Evolutionary conservation across 2,329 filamentous ascomycete genomes (phyloP).

Genomic region (Scleromitrula shiraiana): DNA sequence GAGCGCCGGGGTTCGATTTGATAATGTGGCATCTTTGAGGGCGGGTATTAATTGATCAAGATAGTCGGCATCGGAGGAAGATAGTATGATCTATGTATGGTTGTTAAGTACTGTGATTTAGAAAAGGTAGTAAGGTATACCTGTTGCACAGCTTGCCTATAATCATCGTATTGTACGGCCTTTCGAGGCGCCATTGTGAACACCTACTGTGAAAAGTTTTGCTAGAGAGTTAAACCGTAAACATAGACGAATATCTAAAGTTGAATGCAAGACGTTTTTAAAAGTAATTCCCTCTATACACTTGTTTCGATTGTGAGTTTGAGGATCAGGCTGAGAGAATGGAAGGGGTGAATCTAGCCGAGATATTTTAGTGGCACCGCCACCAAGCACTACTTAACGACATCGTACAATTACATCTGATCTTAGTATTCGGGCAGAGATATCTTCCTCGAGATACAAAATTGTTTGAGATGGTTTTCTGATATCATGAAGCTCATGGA

Average conservation of each 20-base stretch:
- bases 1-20: slow-evolving; percentile 64
- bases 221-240: background rate
- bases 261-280: background rate
- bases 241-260: background rate
- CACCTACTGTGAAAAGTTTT: background rate
- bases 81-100: slow-evolving; percentile 69
- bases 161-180: slow-evolving; percentile 27
- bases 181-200: slow-evolving; percentile 21
- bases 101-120: background rate
- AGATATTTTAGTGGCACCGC: too few species aligned
- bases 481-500: too few species aligned
- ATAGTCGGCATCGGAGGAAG: slow-evolving; percentile 86
- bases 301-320: too few species aligned
- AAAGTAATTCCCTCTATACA: too few species aligned
- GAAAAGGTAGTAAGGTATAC: slow-evolving; percentile 12
- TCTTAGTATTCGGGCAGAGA: too few species aligned
- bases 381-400: too few species aligned
- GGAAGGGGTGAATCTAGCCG: too few species aligned
- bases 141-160: slow-evolving; percentile 27
- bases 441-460: too few species aligned
- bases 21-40: slow-evolving; percentile 78
- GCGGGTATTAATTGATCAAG: slow-evolving; percentile 92
- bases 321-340: too few species aligned
- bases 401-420: too few species aligned
- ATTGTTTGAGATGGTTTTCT: too few species aligned